Conservation (phyloP, 164 flowering plant genomes). For the Magnolia changhungtana region DNA sequence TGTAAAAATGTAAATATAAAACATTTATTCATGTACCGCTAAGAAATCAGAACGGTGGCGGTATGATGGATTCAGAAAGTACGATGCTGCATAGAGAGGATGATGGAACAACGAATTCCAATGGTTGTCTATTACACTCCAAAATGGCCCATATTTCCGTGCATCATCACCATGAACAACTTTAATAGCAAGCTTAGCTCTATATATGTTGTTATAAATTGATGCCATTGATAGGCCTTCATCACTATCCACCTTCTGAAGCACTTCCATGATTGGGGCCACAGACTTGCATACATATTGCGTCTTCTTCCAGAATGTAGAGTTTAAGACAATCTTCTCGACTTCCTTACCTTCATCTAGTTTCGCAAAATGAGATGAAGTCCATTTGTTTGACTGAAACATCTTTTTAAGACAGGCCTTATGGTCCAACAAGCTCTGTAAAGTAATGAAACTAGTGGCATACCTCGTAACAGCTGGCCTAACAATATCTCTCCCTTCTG, state of each 20-base stretch:
- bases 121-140: constrained; percentile 57
- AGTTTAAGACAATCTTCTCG: constrained; percentile 55
- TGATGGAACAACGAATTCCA: constrained; percentile 59
- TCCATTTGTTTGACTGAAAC: constrained; percentile 75
- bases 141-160: constrained; percentile 63
- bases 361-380: constrained; percentile 50
- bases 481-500: constrained; percentile 67
- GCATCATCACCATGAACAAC: constrained; percentile 58
- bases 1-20: not conserved
- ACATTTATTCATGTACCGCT: constrained; percentile 36
- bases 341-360: constrained; percentile 68
- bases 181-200: constrained; percentile 66
- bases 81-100: constrained; percentile 72
- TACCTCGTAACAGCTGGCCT: constrained; percentile 49
- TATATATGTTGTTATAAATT: constrained; percentile 60
- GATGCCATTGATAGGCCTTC: constrained; percentile 48
- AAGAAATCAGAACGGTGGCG: constrained; percentile 61
- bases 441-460: constrained; percentile 50
- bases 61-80: constrained; percentile 70
- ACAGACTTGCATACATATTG: constrained; percentile 51
- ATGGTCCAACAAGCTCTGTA: constrained; percentile 53
- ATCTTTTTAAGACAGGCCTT: constrained; percentile 55
- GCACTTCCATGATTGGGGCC: constrained; percentile 61
- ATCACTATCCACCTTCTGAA: constrained; percentile 45
- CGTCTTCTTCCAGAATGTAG: constrained; percentile 75